Conservation (phyloP, 495 filamentous ascomycete species). For the Penicillium canariense region DNA sequence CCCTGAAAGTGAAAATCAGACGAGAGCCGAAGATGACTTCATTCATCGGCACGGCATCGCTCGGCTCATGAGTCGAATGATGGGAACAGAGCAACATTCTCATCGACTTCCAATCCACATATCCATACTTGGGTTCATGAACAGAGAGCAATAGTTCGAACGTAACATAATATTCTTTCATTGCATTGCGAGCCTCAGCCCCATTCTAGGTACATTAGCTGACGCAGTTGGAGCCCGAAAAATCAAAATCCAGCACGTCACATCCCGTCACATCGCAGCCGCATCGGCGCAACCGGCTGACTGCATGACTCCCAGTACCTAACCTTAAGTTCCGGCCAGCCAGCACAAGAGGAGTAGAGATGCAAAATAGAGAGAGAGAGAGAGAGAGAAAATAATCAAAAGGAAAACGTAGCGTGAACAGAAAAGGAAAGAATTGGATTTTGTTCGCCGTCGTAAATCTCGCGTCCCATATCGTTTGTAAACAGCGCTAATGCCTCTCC, state of each 20-base stretch:
- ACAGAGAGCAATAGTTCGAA: too few relatives aligned
- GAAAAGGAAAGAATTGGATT: constrained; percentile 24
- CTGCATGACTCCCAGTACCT: background rate
- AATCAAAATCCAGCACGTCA: background rate
- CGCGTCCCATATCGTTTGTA: constrained; percentile 27
- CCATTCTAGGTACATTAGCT: background rate
- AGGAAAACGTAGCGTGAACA: too few relatives aligned
- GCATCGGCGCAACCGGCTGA: too few relatives aligned
- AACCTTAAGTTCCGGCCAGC: background rate
- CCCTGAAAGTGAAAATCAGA: too few relatives aligned
- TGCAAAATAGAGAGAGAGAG: constrained; percentile 12
- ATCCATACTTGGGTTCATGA: too few relatives aligned
- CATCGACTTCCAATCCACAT: too few relatives aligned
- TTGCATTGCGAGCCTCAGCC: background rate
- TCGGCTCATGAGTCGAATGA: too few relatives aligned
- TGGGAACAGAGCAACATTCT: too few relatives aligned
- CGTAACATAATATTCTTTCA: too few relatives aligned
- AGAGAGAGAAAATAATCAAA: constrained; percentile 13
- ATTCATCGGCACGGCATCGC: too few relatives aligned
- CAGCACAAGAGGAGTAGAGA: background rate
- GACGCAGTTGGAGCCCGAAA: background rate
- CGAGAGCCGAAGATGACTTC: too few relatives aligned
- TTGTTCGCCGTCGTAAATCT: constrained; percentile 25
- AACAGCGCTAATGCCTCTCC: constrained; percentile 16
- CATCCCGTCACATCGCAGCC: background rate